A percentile compares a stretch with the other conserved stretches of the same genome.
Evolutionary conservation across 768 basidiomycete genomes (phyloP).

Genomic region (Leccinum arenicola): DNA sequence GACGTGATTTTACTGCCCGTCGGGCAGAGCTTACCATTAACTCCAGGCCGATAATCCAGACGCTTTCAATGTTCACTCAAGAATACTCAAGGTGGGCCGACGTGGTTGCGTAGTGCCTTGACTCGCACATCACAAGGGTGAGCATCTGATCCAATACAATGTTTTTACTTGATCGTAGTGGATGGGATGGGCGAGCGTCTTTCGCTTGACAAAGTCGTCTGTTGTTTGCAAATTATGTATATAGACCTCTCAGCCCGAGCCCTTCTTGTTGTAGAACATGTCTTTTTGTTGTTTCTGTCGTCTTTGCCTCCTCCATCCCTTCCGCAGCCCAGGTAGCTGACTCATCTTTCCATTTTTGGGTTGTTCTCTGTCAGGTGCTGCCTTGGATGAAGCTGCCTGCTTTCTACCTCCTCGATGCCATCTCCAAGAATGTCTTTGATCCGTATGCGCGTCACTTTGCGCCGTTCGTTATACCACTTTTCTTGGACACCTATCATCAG

Average conservation of each 20-base stretch:
- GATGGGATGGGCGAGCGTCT: conserved; percentile 27
- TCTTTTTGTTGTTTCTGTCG: conserved; percentile 31
- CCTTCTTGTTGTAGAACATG: conserved; percentile 22
- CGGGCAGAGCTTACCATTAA: conserved; percentile 87
- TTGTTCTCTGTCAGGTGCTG: conserved; percentile 55
- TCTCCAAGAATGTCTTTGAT: conserved; percentile 93
- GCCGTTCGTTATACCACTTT: conserved; percentile 76
- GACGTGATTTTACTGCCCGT: conserved; percentile 72
- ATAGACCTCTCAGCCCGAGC: conserved; percentile 41
- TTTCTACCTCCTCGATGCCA: conserved; percentile 94
- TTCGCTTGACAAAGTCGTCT: conserved; percentile 21
- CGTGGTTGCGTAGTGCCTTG: conserved; percentile 78
- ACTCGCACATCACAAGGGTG: conserved; percentile 85
- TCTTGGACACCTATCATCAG: conserved; percentile 81
- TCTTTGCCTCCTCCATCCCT: conserved; percentile 11
- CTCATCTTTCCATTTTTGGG: conserved; percentile 47
- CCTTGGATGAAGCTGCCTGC: conserved; percentile 89
- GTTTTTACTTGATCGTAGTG: conserved; percentile 26
- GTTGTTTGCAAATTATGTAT: conserved; percentile 41
- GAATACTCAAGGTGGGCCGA: conserved; percentile 77
- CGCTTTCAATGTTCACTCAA: conserved; percentile 88
- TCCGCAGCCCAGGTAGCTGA: conserved; percentile 49
- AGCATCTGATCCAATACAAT: conserved; percentile 42
- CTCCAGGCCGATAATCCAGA: conserved; percentile 92
- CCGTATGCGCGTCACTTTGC: conserved; percentile 89